Evolutionary conservation across 2,329 filamentous ascomycete genomes (phyloP).

Genomic region (Pezizomycotina sp.): DNA sequence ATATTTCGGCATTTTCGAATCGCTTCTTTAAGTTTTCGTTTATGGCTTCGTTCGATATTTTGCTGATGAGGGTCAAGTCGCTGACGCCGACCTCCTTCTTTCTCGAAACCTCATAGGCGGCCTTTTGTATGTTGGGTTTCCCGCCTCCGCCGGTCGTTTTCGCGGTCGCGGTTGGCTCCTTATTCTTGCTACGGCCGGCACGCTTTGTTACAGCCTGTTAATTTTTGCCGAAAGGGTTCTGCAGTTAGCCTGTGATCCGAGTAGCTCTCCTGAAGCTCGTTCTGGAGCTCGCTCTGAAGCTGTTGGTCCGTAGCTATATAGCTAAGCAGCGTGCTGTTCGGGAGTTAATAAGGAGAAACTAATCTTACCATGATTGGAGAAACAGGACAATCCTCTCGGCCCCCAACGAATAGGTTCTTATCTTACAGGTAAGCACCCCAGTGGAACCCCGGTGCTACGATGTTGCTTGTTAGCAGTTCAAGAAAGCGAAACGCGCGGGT

Average conservation of each 20-base stretch:
- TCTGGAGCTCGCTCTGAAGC: background rate
- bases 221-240: slow-evolving; percentile 12
- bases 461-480: no score
- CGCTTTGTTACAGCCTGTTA: slow-evolving; percentile 40
- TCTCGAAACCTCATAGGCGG: slow-evolving; percentile 86
- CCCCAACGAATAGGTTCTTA: no score
- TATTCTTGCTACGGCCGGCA: slow-evolving; percentile 38
- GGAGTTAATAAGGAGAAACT: background rate
- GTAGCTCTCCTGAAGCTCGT: background rate
- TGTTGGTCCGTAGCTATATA: background rate
- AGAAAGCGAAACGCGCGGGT: no score
- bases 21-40: slow-evolving; percentile 98
- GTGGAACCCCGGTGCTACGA: no score
- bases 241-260: background rate
- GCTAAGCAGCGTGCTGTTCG: background rate
- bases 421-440: no score
- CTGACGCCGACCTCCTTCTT: slow-evolving; percentile 99
- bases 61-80: slow-evolving; percentile 91
- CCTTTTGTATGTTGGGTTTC: slow-evolving; percentile 71
- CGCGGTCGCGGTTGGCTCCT: slow-evolving; percentile 31
- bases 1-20: slow-evolving; percentile 94
- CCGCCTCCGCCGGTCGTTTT: slow-evolving; percentile 32
- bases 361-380: background rate
- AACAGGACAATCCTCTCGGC: background rate
- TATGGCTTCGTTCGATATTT: slow-evolving; percentile 97